These are phyloP conservation scores for Linnemannia zychae DNA, from an alignment of 192 early-diverging fungal species.

Conservation along the genomic window DNA sequence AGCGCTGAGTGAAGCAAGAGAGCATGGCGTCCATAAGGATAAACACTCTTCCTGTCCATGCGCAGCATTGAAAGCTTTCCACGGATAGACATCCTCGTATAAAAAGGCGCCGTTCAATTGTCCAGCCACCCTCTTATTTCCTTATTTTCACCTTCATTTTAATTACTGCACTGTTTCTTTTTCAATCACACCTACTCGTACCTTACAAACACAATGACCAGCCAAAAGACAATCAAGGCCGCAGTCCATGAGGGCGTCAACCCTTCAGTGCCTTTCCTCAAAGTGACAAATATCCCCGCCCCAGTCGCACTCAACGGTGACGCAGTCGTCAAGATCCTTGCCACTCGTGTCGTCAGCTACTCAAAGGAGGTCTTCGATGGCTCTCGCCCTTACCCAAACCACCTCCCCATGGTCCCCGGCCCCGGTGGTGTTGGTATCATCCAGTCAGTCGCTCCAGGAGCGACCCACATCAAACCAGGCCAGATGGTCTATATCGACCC, in stretches of 20 bases:
- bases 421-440: constrained; percentile 41
- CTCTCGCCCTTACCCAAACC: constrained; percentile 25
- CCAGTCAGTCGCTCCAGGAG: constrained; percentile 30
- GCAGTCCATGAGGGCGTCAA: constrained; percentile 27
- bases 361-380: constrained; percentile 33
- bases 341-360: constrained; percentile 40
- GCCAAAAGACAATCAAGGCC: constrained; percentile 17
- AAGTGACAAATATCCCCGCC: constrained; percentile 14
- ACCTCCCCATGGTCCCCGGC: constrained; percentile 49
- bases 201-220: constrained; percentile 3
- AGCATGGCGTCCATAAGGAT: too few species aligned
- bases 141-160: neutral
- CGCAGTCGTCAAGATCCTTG: constrained; percentile 49
- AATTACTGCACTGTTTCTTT: neutral
- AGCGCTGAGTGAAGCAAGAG: too few species aligned
- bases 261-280: constrained; percentile 10
- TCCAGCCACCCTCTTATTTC: neutral
- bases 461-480: constrained; percentile 27
- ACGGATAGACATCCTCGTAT: neutral
- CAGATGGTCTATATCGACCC: constrained; percentile 54
- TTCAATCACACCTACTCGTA: neutral
- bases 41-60: neutral
- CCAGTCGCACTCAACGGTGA: constrained; percentile 37
- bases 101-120: neutral
- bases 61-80: neutral